These are phyloP conservation scores for Solanum commersonii DNA, from an alignment of 257 asterid genomes.

Conservation along the genomic window DNA sequence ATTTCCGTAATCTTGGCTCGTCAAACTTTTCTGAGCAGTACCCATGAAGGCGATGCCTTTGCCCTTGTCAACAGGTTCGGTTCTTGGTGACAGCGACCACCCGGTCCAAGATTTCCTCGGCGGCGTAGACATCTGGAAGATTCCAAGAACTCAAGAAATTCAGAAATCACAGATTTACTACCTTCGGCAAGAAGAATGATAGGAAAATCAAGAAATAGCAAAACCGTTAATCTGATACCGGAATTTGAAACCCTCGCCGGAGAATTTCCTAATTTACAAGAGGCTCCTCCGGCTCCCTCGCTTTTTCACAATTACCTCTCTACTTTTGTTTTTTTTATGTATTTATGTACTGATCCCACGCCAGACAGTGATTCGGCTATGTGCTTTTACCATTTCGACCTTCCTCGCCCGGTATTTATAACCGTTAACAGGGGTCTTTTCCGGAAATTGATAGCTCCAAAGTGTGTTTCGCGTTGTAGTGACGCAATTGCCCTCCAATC, in stretches of 20 bases:
- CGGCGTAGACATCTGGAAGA: constrained; percentile 57
- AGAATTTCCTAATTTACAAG: background rate
- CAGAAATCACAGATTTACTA: constrained; percentile 28
- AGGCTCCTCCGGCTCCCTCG: background rate
- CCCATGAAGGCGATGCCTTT: constrained; percentile 27
- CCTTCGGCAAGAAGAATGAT: constrained; percentile 41
- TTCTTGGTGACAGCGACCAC: constrained; percentile 57
- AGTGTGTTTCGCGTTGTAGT: background rate
- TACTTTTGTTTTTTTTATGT: background rate
- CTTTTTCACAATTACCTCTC: background rate
- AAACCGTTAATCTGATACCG: constrained; percentile 1
- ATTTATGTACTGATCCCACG: background rate
- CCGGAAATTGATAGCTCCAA: constrained; percentile 7
- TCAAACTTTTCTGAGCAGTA: background rate
- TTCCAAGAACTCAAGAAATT: background rate
- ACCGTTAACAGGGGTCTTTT: constrained; percentile 31
- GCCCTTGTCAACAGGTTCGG: constrained; percentile 42
- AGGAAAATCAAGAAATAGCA: background rate
- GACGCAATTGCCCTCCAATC: constrained; percentile 33
- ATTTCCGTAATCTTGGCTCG: constrained; percentile 21
- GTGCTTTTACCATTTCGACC: background rate
- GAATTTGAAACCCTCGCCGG: background rate
- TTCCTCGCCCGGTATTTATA: background rate
- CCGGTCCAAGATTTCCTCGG: constrained; percentile 47
- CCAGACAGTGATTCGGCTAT: constrained; percentile 11